phyloP scores from a whole-genome alignment of 352 stramenopile species.

The Phytophthora fragariae region DNA sequence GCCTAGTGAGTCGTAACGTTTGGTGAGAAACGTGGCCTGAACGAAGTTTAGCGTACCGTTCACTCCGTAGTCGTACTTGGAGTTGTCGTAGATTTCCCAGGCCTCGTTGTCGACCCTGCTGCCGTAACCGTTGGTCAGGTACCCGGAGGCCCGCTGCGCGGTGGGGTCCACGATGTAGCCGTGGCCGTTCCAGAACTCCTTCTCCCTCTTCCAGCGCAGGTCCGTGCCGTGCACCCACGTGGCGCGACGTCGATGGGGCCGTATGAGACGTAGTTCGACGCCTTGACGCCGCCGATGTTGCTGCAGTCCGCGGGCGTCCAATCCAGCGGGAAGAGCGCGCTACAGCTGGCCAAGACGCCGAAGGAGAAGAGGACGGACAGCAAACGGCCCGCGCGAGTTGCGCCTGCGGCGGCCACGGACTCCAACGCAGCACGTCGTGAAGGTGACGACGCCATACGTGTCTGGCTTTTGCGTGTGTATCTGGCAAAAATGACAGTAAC shows the following conservation, averaged over 20 bases:
- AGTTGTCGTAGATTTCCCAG: constrained; percentile 45
- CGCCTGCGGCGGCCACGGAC: background rate
- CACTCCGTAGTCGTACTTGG: constrained; percentile 53
- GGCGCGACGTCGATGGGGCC: constrained; percentile 94
- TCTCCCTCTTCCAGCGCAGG: constrained; percentile 91
- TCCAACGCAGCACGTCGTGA: constrained; percentile 19
- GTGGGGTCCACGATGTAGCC: constrained; percentile 57
- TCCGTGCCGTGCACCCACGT: constrained; percentile 97
- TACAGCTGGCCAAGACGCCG: constrained; percentile 19
- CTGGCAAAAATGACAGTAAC: too few species aligned
- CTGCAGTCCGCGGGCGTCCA: constrained; percentile 36
- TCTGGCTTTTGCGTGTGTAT: constrained; percentile 14
- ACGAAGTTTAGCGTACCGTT: constrained; percentile 51
- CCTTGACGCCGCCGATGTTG: constrained; percentile 77
- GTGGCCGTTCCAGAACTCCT: constrained; percentile 78
- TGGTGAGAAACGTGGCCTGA: constrained; percentile 41
- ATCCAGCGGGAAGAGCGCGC: constrained; percentile 18
- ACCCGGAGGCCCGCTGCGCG: constrained; percentile 42
- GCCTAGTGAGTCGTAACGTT: constrained; percentile 47
- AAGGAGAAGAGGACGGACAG: constrained; percentile 16
- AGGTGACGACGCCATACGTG: constrained; percentile 30
- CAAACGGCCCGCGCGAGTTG: background rate
- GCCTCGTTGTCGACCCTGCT: constrained; percentile 52
- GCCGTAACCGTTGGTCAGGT: constrained; percentile 58
- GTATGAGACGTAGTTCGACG: constrained; percentile 69